These are phyloP conservation scores for Lasiosphaeriaceae sp. DNA, from an alignment of 495 filamentous ascomycete genomes.

Conservation along the genomic window DNA sequence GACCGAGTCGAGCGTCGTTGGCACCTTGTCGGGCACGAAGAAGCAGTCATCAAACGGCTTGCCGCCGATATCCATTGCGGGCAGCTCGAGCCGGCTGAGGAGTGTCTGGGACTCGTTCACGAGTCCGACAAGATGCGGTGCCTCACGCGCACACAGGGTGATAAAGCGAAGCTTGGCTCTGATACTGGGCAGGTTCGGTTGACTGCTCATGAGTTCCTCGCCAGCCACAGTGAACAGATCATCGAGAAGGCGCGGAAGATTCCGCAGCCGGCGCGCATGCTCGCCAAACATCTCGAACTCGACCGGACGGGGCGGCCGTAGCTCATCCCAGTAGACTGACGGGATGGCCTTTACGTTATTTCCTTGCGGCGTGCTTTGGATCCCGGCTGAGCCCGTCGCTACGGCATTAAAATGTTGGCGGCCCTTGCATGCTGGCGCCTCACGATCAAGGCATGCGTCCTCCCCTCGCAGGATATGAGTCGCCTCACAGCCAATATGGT, in stretches of 20 bases:
- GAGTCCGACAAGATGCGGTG: not conserved
- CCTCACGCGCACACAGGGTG: not conserved
- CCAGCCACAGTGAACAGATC: not conserved
- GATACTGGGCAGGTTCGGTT: not conserved
- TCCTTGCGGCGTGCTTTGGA: not conserved
- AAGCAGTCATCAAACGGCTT: slow-evolving; percentile 1
- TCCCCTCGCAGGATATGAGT: not conserved
- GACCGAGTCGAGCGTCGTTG: not conserved
- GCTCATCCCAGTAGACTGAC: not conserved
- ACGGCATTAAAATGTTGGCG: not conserved
- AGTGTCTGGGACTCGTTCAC: not conserved
- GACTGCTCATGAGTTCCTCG: not conserved
- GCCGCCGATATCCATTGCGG: not conserved
- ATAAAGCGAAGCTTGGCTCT: not conserved
- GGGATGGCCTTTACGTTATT: not conserved
- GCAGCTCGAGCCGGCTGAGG: not conserved
- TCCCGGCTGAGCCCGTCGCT: not conserved
- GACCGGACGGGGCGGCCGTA: not conserved
- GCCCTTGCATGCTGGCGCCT: not conserved
- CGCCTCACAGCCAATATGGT: not conserved
- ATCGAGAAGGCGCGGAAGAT: not conserved
- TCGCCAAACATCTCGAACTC: slow-evolving; percentile 1
- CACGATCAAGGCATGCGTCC: not conserved
- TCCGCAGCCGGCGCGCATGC: not conserved
- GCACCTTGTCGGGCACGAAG: slow-evolving; percentile 3